Conservation (phyloP, 2,329 filamentous ascomycete genomes). For the Eutypella sp. region DNA sequence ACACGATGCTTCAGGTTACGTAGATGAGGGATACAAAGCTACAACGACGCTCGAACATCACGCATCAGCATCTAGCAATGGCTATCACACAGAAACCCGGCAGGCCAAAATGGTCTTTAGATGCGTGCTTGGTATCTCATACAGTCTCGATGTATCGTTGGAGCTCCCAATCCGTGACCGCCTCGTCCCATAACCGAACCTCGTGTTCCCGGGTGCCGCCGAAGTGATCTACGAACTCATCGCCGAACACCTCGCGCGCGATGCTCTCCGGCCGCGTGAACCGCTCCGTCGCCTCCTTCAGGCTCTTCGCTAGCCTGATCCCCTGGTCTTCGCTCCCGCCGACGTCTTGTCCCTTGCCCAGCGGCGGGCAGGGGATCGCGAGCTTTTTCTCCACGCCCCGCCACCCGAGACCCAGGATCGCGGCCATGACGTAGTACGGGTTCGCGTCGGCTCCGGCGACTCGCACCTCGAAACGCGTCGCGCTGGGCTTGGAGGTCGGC, state of each 20-base stretch:
- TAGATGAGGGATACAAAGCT: too few relatives aligned
- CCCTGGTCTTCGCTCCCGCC: slow-evolving; percentile 68
- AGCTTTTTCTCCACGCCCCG: slow-evolving; percentile 90
- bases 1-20: too few relatives aligned
- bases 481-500: slow-evolving; percentile 76
- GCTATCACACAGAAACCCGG: neutral
- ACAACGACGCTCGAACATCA: too few relatives aligned
- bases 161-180: slow-evolving; percentile 91
- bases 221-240: slow-evolving; percentile 94
- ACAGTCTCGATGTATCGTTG: slow-evolving; percentile 76
- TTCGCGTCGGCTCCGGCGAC: slow-evolving; percentile 95
- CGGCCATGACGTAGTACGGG: slow-evolving; percentile 78
- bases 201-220: slow-evolving; percentile 91
- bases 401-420: slow-evolving; percentile 84
- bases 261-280: slow-evolving; percentile 78
- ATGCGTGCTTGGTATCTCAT: slow-evolving; percentile 20
- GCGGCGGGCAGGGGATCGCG: slow-evolving; percentile 72
- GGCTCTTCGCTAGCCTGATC: slow-evolving; percentile 71
- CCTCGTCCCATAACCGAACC: slow-evolving; percentile 85
- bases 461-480: slow-evolving; percentile 87
- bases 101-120: neutral
- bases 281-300: slow-evolving; percentile 76
- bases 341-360: slow-evolving; percentile 80
- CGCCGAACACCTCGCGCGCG: slow-evolving; percentile 88
- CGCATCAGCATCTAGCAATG: too few relatives aligned